Conservation (phyloP, 345 rosid genomes). For the Mangifera indica region DNA sequence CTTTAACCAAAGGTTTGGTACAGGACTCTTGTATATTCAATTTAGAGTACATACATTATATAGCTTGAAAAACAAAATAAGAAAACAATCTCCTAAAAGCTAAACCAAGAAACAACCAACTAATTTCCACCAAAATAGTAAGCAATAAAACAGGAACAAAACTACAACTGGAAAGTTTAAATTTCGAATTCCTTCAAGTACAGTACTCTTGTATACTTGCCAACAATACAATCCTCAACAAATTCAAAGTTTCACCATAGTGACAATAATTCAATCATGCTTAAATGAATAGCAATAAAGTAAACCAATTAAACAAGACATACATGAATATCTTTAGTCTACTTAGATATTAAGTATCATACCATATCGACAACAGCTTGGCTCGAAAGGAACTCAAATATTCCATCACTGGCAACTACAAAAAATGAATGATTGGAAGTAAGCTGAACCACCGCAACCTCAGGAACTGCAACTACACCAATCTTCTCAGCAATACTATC, state of each 20-base stretch:
- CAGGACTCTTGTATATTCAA: too few relatives aligned
- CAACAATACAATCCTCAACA: not conserved
- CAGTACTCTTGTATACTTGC: too few relatives aligned
- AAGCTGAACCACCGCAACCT: conserved; percentile 62
- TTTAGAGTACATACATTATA: too few relatives aligned
- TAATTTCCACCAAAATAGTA: too few relatives aligned
- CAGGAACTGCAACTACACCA: conserved; percentile 84
- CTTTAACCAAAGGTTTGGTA: too few relatives aligned
- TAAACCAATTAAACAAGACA: not conserved
- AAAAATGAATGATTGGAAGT: conserved; percentile 72
- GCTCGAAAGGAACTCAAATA: conserved; percentile 93
- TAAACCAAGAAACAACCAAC: too few relatives aligned
- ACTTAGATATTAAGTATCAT: conserved; percentile 15
- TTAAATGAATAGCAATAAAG: not conserved
- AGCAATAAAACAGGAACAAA: too few relatives aligned
- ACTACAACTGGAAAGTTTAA: too few relatives aligned
- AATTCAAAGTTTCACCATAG: conserved; percentile 13
- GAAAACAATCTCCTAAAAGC: too few relatives aligned
- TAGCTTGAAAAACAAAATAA: too few relatives aligned
- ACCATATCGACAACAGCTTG: conserved; percentile 90
- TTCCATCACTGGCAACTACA: conserved; percentile 95
- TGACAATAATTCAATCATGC: not conserved
- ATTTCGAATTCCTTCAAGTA: too few relatives aligned
- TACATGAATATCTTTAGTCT: not conserved
- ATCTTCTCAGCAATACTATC: conserved; percentile 83